Conservation (phyloP, 2,329 filamentous ascomycete species). For the Byssoonygena ceratinophila region DNA sequence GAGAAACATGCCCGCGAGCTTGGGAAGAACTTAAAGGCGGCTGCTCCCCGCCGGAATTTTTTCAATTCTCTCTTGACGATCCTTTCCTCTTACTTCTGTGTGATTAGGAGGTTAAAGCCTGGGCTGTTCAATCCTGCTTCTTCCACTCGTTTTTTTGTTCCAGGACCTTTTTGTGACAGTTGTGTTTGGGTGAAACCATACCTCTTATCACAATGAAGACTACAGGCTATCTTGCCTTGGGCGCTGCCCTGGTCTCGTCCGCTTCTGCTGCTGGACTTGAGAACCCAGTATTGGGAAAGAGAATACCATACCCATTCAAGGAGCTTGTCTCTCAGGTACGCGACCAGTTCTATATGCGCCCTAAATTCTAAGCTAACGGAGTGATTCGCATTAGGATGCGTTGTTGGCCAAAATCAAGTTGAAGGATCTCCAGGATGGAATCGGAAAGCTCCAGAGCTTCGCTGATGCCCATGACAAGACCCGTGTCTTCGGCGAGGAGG, state of each 20-base stretch:
- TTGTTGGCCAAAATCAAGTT: slow-evolving; percentile 18
- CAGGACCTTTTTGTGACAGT: background rate
- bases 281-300: slow-evolving; percentile 2
- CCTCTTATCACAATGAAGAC: slow-evolving; percentile 12
- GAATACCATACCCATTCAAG: slow-evolving; percentile 7
- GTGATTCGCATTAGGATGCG: slow-evolving; percentile 15
- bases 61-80: background rate
- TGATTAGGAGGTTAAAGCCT: slow-evolving; percentile 6
- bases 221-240: slow-evolving; percentile 11
- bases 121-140: background rate
- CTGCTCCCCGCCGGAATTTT: background rate
- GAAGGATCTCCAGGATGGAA: slow-evolving; percentile 18
- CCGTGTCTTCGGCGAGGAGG: slow-evolving; percentile 20
- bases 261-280: slow-evolving; percentile 2
- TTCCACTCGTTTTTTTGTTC: background rate
- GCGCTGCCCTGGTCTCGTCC: slow-evolving; percentile 13
- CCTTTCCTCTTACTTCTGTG: slow-evolving; percentile 7
- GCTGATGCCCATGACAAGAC: slow-evolving; percentile 20
- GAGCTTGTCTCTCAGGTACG: slow-evolving; percentile 6
- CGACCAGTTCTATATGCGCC: no score
- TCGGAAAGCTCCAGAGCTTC: slow-evolving; percentile 19
- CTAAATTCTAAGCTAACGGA: no score
- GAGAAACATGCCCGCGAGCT: background rate
- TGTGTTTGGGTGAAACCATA: background rate
- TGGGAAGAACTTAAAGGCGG: slow-evolving; percentile 5